Evolutionary conservation across 2,329 filamentous ascomycete genomes (phyloP).

Genomic region (Trichoderma asperellum): DNA sequence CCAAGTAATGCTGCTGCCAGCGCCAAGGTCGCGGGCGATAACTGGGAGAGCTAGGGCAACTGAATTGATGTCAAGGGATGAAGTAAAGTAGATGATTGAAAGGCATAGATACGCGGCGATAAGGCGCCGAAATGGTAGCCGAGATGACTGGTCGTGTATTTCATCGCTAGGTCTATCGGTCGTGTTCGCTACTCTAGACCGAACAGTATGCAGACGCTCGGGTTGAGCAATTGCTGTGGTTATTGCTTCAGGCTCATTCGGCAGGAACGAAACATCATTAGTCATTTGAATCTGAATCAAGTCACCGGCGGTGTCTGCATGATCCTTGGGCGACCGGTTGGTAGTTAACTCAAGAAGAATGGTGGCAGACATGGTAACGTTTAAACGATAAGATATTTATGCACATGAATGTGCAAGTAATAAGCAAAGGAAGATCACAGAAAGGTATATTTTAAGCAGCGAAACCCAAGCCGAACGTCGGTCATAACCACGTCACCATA

Average conservation of each 20-base stretch:
- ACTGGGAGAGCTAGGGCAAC: background rate
- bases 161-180: background rate
- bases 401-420: background rate
- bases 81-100: background rate
- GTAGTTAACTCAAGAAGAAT: background rate
- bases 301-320: background rate
- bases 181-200: background rate
- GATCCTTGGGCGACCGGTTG: background rate
- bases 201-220: background rate
- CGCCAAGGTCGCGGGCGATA: background rate
- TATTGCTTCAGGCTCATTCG: background rate
- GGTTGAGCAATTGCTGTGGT: background rate
- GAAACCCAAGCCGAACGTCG: background rate
- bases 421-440: background rate
- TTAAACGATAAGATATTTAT: background rate
- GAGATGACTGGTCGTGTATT: background rate
- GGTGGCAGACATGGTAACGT: background rate
- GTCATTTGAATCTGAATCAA: background rate
- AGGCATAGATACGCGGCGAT: background rate
- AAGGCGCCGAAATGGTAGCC: background rate
- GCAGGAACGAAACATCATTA: background rate
- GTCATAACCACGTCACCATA: background rate
- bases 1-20: background rate
- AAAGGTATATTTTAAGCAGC: background rate
- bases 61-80: background rate